Evolutionary conservation across 2,329 filamentous ascomycete genomes (phyloP).

Genomic region (Grosmannia penicillata): DNA sequence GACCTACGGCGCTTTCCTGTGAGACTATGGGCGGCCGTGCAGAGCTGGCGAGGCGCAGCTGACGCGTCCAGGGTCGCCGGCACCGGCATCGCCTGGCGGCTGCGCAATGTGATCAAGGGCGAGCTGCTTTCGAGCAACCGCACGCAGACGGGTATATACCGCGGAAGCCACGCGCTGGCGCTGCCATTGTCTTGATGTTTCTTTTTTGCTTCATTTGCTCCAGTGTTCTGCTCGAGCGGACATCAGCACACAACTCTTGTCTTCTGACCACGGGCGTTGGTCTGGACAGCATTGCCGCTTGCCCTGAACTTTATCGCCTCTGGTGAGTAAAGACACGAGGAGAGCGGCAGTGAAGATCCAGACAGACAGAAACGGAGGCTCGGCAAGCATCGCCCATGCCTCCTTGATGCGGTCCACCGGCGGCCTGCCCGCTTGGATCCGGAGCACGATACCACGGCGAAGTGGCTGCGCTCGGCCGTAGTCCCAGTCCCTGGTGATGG

Average conservation of each 20-base stretch:
- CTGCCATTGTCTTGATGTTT: neutral
- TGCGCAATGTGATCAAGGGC: conserved; percentile 49
- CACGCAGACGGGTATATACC: conserved; percentile 60
- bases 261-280: neutral
- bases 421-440: neutral
- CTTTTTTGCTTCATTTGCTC: neutral
- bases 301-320: conserved; percentile 84
- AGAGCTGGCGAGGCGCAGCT: neutral
- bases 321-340: conserved; percentile 50
- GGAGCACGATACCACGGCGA: neutral
- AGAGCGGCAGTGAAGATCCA: conserved; percentile 3
- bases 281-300: conserved; percentile 51
- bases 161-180: neutral
- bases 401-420: neutral
- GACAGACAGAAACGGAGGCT: conserved; percentile 45
- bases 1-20: conserved; percentile 68
- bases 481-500: neutral
- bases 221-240: too few relatives aligned
- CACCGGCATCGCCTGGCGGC: conserved; percentile 39
- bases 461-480: too few relatives aligned
- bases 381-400: neutral
- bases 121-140: conserved; percentile 64
- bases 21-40: conserved; percentile 9
- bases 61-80: conserved; percentile 42
- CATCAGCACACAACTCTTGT: too few relatives aligned